A percentile compares a stretch with the other conserved stretches of the same genome.
Conservation (phyloP, 179 eudicot genomes). For the Gypsophila paniculata region DNA sequence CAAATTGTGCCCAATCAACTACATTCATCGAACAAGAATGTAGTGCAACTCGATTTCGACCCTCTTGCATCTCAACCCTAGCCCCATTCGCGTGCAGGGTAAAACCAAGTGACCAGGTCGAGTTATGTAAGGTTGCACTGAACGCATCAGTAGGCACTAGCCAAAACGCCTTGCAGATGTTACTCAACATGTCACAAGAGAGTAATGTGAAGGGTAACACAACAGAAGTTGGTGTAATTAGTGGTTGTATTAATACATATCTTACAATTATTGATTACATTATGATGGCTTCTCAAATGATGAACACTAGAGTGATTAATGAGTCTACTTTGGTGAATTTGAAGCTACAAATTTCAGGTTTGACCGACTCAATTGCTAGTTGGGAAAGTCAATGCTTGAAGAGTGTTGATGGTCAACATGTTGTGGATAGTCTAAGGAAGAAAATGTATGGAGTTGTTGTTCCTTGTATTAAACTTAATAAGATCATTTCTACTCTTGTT, state of each 20-base stretch:
- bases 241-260: constrained; percentile 15
- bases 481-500: constrained; percentile 9
- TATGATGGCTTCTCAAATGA: constrained; percentile 16
- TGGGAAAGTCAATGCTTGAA: constrained; percentile 18
- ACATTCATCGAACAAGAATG: neutral
- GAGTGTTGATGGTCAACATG: neutral
- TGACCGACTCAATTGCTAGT: constrained; percentile 7
- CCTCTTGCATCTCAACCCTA: neutral
- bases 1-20: neutral
- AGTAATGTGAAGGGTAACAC: neutral
- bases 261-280: constrained; percentile 8
- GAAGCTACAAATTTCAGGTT: constrained; percentile 10
- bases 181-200: constrained; percentile 3
- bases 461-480: constrained; percentile 20
- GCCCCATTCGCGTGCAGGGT: constrained; percentile 4
- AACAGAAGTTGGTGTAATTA: constrained; percentile 4
- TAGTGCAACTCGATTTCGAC: constrained; percentile 7
- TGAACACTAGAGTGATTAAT: constrained; percentile 16
- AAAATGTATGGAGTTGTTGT: constrained; percentile 1
- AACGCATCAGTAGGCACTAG: neutral
- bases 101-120: constrained; percentile 15
- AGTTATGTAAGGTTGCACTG: constrained; percentile 3
- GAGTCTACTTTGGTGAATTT: constrained; percentile 6
- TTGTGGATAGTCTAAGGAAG: constrained; percentile 7
- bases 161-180: constrained; percentile 7